Evolutionary conservation across 345 rosid genomes (phyloP).

Genomic region (Bruguiera parviflora): DNA sequence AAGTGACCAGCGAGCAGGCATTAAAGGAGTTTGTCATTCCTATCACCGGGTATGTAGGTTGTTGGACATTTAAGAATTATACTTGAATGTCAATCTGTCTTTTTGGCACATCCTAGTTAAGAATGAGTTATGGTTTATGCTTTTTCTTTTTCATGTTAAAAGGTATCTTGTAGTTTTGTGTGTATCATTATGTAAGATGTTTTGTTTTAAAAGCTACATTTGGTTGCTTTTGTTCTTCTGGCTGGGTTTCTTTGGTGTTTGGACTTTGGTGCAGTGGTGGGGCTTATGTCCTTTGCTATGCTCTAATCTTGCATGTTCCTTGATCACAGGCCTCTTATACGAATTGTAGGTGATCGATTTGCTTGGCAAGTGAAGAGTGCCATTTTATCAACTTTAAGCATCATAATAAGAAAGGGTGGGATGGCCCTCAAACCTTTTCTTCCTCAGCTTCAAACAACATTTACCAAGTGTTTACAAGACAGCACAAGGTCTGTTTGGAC

Average conservation of each 20-base stretch:
- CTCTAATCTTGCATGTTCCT: constrained; percentile 9
- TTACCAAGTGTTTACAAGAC: constrained; percentile 90
- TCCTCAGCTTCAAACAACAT: constrained; percentile 98
- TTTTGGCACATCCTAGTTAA: neutral
- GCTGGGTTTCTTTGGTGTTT: no score
- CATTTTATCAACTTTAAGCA: constrained; percentile 74
- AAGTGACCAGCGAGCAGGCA: constrained; percentile 89
- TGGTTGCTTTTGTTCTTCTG: no score
- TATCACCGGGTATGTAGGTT: constrained; percentile 75
- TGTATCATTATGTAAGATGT: no score
- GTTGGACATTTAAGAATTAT: neutral
- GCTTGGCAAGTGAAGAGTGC: constrained; percentile 99
- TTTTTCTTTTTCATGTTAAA: no score
- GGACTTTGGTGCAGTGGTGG: no score
- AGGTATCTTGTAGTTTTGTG: no score
- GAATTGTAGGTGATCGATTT: constrained; percentile 93
- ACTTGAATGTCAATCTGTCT: neutral
- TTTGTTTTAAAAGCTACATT: no score
- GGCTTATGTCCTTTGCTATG: no score
- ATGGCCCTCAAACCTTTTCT: constrained; percentile 86
- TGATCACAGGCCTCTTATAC: constrained; percentile 85
- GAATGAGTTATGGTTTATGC: no score
- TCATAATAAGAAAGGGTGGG: constrained; percentile 85
- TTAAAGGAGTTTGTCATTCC: constrained; percentile 89
- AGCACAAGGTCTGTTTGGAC: constrained; percentile 58